Evolutionary conservation across 371 early-diverging fungal species (phyloP).

Genomic region (Actinomortierella wolfii): DNA sequence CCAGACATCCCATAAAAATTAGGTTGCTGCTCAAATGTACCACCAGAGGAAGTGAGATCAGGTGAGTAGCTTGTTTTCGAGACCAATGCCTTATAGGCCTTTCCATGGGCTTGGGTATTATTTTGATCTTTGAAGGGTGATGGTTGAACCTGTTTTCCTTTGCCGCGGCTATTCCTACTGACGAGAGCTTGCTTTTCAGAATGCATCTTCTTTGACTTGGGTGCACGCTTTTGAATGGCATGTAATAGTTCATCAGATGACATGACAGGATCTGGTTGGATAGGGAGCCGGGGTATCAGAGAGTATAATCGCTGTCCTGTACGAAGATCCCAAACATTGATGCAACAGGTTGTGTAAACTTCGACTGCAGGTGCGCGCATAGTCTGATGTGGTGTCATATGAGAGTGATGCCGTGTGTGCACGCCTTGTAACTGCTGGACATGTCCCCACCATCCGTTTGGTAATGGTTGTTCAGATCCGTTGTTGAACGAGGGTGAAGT

Average conservation of each 20-base stretch:
- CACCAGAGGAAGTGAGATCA: not conserved
- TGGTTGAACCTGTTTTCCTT: too few species aligned
- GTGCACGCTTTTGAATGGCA: too few species aligned
- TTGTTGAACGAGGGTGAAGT: too few species aligned
- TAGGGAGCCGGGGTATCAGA: slow-evolving; percentile 42
- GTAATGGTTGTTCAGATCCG: too few species aligned
- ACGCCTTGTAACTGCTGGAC: not conserved
- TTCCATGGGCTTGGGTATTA: too few species aligned
- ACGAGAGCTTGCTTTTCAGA: too few species aligned
- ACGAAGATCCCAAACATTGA: slow-evolving; percentile 63
- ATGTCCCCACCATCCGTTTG: not conserved
- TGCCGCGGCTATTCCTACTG: too few species aligned
- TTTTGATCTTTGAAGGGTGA: too few species aligned
- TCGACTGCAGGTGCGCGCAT: not conserved
- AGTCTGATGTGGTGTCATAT: not conserved
- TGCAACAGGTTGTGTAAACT: slow-evolving; percentile 48
- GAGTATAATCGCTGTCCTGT: slow-evolving; percentile 54
- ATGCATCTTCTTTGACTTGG: not conserved
- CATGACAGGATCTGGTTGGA: not conserved
- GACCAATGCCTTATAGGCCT: too few species aligned
- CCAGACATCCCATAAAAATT: too few species aligned
- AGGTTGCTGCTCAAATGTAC: too few species aligned
- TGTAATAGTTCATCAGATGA: too few species aligned
- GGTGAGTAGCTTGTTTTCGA: slow-evolving; percentile 1
- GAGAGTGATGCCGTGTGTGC: not conserved